Conservation (phyloP, 495 filamentous ascomycete species). For the Penicillium samsonianum region DNA sequence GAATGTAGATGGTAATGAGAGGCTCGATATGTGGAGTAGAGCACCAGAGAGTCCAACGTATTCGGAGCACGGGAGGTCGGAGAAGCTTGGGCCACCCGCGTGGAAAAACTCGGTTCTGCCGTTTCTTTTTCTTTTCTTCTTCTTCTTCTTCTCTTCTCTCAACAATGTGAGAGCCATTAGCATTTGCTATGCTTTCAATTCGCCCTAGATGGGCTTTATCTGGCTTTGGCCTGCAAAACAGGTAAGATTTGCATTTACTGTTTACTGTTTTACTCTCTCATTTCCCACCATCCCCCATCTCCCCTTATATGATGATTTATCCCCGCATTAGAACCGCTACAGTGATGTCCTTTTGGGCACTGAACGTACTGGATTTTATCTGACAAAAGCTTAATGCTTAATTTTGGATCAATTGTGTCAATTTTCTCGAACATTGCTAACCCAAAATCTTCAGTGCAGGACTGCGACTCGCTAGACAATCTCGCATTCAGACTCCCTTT, state of each 20-base stretch:
- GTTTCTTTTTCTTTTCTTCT: slow-evolving; percentile 23
- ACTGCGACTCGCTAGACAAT: slow-evolving; percentile 13
- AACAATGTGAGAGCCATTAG: slow-evolving; percentile 25
- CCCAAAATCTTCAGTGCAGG: slow-evolving; percentile 32
- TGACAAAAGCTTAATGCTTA: slow-evolving; percentile 19
- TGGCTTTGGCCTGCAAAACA: slow-evolving; percentile 29
- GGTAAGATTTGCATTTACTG: slow-evolving; percentile 35
- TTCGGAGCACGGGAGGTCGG: slow-evolving; percentile 23
- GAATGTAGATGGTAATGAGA: slow-evolving; percentile 6
- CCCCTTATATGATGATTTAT: slow-evolving; percentile 53
- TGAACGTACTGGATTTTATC: slow-evolving; percentile 42
- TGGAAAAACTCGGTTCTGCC: slow-evolving; percentile 25
- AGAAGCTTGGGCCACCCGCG: slow-evolving; percentile 39
- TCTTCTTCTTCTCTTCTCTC: slow-evolving; percentile 21
- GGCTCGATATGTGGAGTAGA: slow-evolving; percentile 5
- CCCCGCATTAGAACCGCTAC: slow-evolving; percentile 84
- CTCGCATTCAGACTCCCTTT: slow-evolving; percentile 13
- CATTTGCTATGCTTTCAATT: slow-evolving; percentile 40
- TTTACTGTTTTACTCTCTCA: slow-evolving; percentile 7
- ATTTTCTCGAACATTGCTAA: slow-evolving; percentile 21
- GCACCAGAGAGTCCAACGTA: background rate
- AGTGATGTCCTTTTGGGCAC: slow-evolving; percentile 63
- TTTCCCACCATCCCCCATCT: background rate
- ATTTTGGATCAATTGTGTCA: slow-evolving; percentile 13
- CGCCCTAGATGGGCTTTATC: slow-evolving; percentile 36